Percentiles rank a stretch among this genome's conserved stretches.
Conservation (phyloP, 2,329 filamentous ascomycete genomes). For the Triangularia verruculosa region DNA sequence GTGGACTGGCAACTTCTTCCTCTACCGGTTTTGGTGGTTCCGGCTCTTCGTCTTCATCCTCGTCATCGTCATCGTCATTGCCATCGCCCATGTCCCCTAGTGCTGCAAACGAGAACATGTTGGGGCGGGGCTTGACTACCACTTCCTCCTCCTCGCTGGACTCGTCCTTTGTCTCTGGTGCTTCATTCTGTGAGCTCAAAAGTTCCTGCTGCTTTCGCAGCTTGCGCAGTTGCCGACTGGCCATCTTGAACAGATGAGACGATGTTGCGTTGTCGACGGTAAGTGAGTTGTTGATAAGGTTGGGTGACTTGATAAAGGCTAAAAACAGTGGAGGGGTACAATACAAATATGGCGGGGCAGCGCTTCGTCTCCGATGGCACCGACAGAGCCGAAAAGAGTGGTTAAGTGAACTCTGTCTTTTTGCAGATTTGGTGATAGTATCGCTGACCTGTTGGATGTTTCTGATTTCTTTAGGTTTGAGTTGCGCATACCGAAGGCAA, state of each 20-base stretch:
- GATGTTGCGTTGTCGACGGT: neutral
- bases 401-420: neutral
- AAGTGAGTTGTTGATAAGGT: neutral
- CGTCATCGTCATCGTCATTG: conserved; percentile 38
- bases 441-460: neutral
- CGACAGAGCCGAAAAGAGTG: neutral
- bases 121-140: conserved; percentile 40
- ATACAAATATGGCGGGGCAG: neutral
- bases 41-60: conserved; percentile 30
- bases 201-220: conserved; percentile 50
- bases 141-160: conserved; percentile 30
- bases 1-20: conserved; percentile 5
- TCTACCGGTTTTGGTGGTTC: conserved; percentile 12
- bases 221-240: conserved; percentile 51
- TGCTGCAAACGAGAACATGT: conserved; percentile 51
- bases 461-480: neutral
- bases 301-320: neutral
- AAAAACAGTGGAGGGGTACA: neutral
- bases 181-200: conserved; percentile 35
- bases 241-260: conserved; percentile 39
- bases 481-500: neutral
- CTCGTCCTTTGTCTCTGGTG: conserved; percentile 32
- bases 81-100: conserved; percentile 45
- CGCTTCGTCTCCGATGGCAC: neutral
- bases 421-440: neutral